A percentile compares a stretch with the other conserved stretches of the same genome.
Conservation (phyloP, 192 early-diverging fungal genomes). For the Helicostylum pulchrum region DNA sequence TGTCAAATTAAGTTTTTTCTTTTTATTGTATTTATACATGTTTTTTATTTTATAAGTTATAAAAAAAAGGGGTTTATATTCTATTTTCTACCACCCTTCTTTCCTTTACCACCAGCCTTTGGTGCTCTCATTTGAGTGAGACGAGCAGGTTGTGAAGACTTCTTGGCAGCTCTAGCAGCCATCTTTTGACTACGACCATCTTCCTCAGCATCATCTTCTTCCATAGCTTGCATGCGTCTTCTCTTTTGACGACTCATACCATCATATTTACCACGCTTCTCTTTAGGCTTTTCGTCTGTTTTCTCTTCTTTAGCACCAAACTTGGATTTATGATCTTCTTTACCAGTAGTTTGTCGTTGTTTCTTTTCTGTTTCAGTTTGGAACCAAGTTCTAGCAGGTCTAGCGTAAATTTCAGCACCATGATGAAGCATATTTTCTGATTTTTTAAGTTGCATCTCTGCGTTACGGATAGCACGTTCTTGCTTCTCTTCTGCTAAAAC, state of each 20-base stretch:
- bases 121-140: constrained; percentile 9
- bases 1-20: too few species aligned
- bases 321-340: constrained; percentile 26
- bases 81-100: constrained; percentile 8
- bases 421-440: constrained; percentile 81
- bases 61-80: background rate
- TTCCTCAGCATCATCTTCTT: constrained; percentile 44
- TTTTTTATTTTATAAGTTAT: too few species aligned
- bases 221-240: constrained; percentile 42
- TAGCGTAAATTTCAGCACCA: constrained; percentile 81
- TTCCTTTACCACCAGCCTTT: background rate
- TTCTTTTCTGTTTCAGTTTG: constrained; percentile 76
- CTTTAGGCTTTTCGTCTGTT: constrained; percentile 34
- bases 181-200: constrained; percentile 33
- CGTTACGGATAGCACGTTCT: constrained; percentile 73
- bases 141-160: constrained; percentile 33
- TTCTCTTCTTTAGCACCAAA: constrained; percentile 13
- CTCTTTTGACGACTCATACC: constrained; percentile 47
- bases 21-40: too few species aligned
- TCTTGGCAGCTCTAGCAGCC: constrained; percentile 50
- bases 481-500: constrained; percentile 72
- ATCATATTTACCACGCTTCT: constrained; percentile 47
- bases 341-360: constrained; percentile 48
- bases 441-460: constrained; percentile 92
- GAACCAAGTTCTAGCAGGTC: constrained; percentile 96